Conservation (phyloP, 768 basidiomycete genomes). For the Gyrodon lividus region DNA sequence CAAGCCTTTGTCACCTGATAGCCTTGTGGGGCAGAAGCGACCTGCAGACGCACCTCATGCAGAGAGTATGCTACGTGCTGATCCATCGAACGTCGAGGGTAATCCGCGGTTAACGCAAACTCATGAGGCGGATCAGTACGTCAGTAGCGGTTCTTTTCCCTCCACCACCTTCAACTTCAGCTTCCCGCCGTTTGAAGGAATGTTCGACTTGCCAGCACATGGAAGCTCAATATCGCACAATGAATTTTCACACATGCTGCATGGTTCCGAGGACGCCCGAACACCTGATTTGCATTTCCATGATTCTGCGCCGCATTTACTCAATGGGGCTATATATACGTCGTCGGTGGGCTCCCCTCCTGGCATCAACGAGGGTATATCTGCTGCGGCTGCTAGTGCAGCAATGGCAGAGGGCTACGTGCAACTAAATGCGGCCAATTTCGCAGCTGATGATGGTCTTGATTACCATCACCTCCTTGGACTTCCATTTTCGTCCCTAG, state of each 20-base stretch:
- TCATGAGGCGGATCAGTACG: constrained; percentile 41
- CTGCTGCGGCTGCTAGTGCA: constrained; percentile 64
- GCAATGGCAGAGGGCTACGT: constrained; percentile 74
- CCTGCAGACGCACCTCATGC: constrained; percentile 78
- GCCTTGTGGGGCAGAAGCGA: constrained; percentile 69
- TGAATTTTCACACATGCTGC: constrained; percentile 35
- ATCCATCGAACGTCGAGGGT: constrained; percentile 59
- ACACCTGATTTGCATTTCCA: constrained; percentile 32
- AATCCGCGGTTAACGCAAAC: constrained; percentile 27
- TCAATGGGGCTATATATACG: constrained; percentile 35
- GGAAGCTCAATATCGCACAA: constrained; percentile 36
- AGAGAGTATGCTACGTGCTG: constrained; percentile 77
- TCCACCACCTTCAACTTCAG: constrained; percentile 71
- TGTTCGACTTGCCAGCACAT: constrained; percentile 51
- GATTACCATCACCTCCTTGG: constrained; percentile 67
- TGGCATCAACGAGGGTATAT: constrained; percentile 49
- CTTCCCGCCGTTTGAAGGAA: constrained; percentile 61
- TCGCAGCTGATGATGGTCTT: constrained; percentile 55
- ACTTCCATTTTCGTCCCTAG: constrained; percentile 58
- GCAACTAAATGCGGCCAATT: constrained; percentile 55
- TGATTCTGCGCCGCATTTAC: constrained; percentile 31
- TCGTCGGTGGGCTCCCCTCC: constrained; percentile 33
- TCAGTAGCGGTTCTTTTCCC: constrained; percentile 55
- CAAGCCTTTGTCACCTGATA: constrained; percentile 65
- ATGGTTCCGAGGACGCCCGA: constrained; percentile 27